Conservation (phyloP, 2,329 filamentous ascomycete genomes). For the Colletotrichum euphorbiae region DNA sequence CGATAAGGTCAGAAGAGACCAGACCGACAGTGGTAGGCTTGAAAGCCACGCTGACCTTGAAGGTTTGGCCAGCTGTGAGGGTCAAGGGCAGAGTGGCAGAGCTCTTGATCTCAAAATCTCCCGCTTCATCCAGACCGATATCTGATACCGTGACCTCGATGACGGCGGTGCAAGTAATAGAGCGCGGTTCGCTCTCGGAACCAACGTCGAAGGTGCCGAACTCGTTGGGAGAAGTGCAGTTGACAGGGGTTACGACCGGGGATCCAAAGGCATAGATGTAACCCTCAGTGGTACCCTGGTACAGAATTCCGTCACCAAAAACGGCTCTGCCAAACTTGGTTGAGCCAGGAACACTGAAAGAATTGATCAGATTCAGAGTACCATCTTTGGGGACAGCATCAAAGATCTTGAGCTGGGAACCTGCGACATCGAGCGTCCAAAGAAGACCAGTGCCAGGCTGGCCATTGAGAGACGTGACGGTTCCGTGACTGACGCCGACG, state of each 20-base stretch:
- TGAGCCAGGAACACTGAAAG: constrained; percentile 62
- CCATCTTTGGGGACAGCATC: constrained; percentile 62
- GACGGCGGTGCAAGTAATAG: constrained; percentile 61
- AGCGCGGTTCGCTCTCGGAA: constrained; percentile 42
- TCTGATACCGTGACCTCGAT: constrained; percentile 56
- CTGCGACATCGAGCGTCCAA: constrained; percentile 68
- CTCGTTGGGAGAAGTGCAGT: constrained; percentile 61
- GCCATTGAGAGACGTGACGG: constrained; percentile 65
- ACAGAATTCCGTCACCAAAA: constrained; percentile 67
- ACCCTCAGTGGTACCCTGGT: constrained; percentile 64
- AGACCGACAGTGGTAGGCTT: constrained; percentile 59
- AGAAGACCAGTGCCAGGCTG: constrained; percentile 66
- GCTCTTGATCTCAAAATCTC: constrained; percentile 52
- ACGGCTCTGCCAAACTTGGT: constrained; percentile 69
- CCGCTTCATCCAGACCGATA: constrained; percentile 49
- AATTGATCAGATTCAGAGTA: constrained; percentile 59
- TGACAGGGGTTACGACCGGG: constrained; percentile 64
- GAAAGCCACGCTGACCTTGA: constrained; percentile 59
- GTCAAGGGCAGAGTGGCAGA: constrained; percentile 48
- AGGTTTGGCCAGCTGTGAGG: constrained; percentile 50
- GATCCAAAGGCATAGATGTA: constrained; percentile 67
- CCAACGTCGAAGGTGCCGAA: constrained; percentile 55
- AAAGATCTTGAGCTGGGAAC: constrained; percentile 63
- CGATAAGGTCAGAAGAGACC: constrained; percentile 58
- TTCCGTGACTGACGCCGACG: constrained; percentile 68